A percentile compares a stretch with the other conserved stretches of the same genome.
Evolutionary conservation across 495 filamentous ascomycete genomes (phyloP).

Genomic region (Tuber indicum): DNA sequence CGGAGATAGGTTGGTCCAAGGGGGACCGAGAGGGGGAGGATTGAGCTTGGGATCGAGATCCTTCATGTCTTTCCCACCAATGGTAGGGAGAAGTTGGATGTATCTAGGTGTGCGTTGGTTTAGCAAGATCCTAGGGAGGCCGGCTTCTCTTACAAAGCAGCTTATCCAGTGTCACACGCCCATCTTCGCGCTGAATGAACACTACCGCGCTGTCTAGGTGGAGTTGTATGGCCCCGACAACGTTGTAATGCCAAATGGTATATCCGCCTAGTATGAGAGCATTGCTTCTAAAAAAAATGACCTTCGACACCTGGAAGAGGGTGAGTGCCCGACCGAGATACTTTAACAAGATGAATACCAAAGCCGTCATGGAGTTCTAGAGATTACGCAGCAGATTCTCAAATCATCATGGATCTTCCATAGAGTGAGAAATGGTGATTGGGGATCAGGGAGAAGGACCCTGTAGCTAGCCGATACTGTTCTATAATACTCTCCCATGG

Average conservation of each 20-base stretch:
- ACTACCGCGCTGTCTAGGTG: slow-evolving; percentile 60
- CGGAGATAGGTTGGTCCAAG: slow-evolving; percentile 50
- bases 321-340: slow-evolving; percentile 24
- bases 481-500: slow-evolving; percentile 42
- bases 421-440: slow-evolving; percentile 65
- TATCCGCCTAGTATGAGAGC: slow-evolving; percentile 54
- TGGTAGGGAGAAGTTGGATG: slow-evolving; percentile 58
- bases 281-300: slow-evolving; percentile 60
- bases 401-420: slow-evolving; percentile 79
- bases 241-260: slow-evolving; percentile 61
- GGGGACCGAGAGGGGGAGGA: slow-evolving; percentile 46
- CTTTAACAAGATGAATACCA: slow-evolving; percentile 64
- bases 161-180: slow-evolving; percentile 51
- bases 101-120: slow-evolving; percentile 50
- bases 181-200: slow-evolving; percentile 57
- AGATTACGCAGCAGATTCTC: slow-evolving; percentile 76
- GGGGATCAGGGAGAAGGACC: slow-evolving; percentile 61
- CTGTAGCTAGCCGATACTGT: slow-evolving; percentile 61
- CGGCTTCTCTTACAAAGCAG: slow-evolving; percentile 53
- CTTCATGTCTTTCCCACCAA: slow-evolving; percentile 67
- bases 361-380: slow-evolving; percentile 72
- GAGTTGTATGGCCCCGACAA: slow-evolving; percentile 61
- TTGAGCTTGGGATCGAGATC: slow-evolving; percentile 62
- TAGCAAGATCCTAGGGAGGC: slow-evolving; percentile 53
- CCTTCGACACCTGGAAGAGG: slow-evolving; percentile 54